Percentiles rank a stretch among this genome's conserved stretches.
phyloP scores from a whole-genome alignment of 176 grass and related monocot genomes.

The Canna indica region DNA sequence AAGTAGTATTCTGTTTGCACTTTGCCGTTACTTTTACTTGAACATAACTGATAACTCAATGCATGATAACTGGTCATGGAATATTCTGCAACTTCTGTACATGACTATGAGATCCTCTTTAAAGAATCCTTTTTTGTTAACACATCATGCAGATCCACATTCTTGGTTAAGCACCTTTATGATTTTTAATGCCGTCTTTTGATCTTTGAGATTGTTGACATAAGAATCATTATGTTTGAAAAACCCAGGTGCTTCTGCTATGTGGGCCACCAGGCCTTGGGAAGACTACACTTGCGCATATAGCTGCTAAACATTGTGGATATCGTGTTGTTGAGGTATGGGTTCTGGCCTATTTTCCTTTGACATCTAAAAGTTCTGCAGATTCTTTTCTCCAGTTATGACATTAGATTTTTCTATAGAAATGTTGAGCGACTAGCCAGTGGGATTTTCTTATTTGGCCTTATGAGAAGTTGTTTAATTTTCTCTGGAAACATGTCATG shows the following conservation, averaged over 20 bases:
- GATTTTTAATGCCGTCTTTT: not conserved
- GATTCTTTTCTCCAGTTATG: not conserved
- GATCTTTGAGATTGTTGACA: not conserved
- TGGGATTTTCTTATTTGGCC: not conserved
- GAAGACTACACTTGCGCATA: conserved; percentile 91
- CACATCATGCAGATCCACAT: not conserved
- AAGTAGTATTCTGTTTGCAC: not conserved
- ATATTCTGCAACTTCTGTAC: not conserved
- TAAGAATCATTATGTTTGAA: conserved; percentile 2
- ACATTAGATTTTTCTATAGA: not conserved
- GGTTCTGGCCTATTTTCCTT: conserved; percentile 15
- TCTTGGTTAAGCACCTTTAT: not conserved
- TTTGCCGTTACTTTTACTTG: not conserved
- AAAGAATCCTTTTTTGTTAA: not conserved
- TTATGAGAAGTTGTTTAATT: not conserved
- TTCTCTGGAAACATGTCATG: not conserved
- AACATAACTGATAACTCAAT: not conserved
- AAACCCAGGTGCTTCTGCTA: conserved; percentile 76
- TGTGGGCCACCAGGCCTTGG: conserved; percentile 94
- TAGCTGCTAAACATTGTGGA: conserved; percentile 85
- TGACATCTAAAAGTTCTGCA: not conserved
- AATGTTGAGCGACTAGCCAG: not conserved
- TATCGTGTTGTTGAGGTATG: conserved; percentile 91
- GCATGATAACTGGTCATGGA: no score
- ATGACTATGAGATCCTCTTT: not conserved